Percentiles rank a stretch among this genome's conserved stretches.
Conservation (phyloP, 106 monocot species). For the Vanilla planifolia region DNA sequence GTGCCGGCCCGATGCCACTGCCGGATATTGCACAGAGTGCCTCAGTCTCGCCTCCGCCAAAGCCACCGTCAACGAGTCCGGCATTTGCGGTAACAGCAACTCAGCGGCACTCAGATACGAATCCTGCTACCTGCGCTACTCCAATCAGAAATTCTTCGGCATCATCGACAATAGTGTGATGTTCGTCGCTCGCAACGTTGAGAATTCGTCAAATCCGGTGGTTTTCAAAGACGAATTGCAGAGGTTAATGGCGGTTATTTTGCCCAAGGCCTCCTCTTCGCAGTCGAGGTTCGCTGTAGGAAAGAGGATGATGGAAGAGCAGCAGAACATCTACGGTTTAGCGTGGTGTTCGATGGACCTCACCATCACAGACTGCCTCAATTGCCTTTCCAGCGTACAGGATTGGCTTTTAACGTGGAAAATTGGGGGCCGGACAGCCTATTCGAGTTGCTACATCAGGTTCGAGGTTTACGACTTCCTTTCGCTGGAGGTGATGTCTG, state of each 20-base stretch:
- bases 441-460: neutral
- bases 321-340: neutral
- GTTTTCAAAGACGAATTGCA: neutral
- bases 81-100: neutral
- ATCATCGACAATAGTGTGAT: neutral
- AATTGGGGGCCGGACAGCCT: neutral
- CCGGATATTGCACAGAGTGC: no score
- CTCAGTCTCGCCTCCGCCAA: no score
- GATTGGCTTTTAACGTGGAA: neutral
- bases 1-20: no score
- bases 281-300: neutral
- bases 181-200: neutral
- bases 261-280: neutral
- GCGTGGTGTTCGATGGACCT: neutral
- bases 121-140: neutral
- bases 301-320: neutral
- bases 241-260: neutral
- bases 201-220: neutral
- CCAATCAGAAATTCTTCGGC: neutral
- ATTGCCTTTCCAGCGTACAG: neutral
- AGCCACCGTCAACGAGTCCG: no score
- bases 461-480: neutral
- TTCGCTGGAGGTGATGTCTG: no score
- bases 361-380: neutral
- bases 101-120: neutral